Evolutionary conservation across 1,284 basidiomycete genomes (phyloP).

Genomic region (Spongiforma sp.): DNA sequence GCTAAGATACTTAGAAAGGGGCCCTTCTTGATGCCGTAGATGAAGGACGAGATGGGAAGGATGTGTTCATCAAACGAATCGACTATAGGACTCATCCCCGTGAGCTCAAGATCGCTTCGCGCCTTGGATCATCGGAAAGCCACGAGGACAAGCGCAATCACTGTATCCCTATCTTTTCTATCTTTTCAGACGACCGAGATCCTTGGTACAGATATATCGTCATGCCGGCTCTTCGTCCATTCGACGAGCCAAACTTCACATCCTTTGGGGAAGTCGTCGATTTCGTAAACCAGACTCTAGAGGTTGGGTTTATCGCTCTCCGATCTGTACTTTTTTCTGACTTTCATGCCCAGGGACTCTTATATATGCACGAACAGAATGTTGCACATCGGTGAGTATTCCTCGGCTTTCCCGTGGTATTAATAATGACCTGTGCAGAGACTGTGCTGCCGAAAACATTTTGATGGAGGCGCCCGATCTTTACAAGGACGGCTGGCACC

Average conservation of each 20-base stretch:
- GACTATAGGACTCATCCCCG: neutral
- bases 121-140: neutral
- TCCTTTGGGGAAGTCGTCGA: constrained; percentile 38
- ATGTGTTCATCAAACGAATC: constrained; percentile 20
- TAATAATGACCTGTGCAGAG: constrained; percentile 17
- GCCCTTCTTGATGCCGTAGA: constrained; percentile 13
- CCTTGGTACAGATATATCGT: constrained; percentile 30
- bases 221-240: constrained; percentile 37
- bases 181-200: constrained; percentile 12
- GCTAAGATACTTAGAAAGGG: neutral
- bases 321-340: neutral
- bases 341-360: constrained; percentile 28
- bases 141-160: constrained; percentile 2
- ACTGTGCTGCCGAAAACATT: constrained; percentile 31
- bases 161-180: constrained; percentile 7
- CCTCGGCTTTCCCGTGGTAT: neutral
- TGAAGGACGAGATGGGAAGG: neutral
- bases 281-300: constrained; percentile 41
- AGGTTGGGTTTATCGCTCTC: constrained; percentile 23
- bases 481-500: constrained; percentile 35
- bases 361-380: constrained; percentile 35
- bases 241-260: constrained; percentile 36
- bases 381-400: constrained; percentile 29
- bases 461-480: constrained; percentile 34
- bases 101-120: constrained; percentile 13